phyloP scores from a whole-genome alignment of 2,329 filamentous ascomycete species.

The Coleophoma eucalyptorum region DNA sequence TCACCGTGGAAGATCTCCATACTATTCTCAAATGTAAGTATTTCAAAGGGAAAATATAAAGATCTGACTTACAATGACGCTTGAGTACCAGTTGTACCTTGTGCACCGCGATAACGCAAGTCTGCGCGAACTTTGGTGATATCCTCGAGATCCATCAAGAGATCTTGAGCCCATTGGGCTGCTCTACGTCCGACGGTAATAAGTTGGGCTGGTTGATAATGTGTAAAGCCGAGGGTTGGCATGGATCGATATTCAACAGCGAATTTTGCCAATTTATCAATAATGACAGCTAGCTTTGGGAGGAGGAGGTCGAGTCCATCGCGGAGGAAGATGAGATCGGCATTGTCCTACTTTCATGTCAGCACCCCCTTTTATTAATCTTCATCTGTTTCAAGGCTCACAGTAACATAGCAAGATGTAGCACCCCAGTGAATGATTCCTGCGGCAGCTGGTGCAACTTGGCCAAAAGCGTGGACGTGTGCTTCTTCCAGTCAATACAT shows the following conservation, averaged over 20 bases:
- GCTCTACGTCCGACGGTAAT: conserved; percentile 38
- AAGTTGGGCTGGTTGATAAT: conserved; percentile 57
- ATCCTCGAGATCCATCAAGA: conserved; percentile 71
- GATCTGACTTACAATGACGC: conserved; percentile 41
- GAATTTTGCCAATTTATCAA: conserved; percentile 70
- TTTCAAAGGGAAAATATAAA: too few species aligned
- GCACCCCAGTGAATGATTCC: conserved; percentile 76
- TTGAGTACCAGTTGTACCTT: conserved; percentile 68
- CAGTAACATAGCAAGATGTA: conserved; percentile 17
- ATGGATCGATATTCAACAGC: conserved; percentile 68
- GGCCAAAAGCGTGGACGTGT: conserved; percentile 72
- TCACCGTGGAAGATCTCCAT: conserved; percentile 48
- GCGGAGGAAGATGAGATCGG: conserved; percentile 57
- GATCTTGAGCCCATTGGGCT: conserved; percentile 54
- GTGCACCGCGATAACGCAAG: conserved; percentile 68
- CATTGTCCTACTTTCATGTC: neutral
- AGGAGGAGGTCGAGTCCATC: conserved; percentile 73
- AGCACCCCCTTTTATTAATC: too few species aligned
- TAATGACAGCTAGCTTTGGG: conserved; percentile 74
- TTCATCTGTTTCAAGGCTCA: neutral
- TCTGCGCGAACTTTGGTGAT: conserved; percentile 66
- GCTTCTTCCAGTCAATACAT: conserved; percentile 3
- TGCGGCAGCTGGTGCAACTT: conserved; percentile 70
- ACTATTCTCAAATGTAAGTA: too few species aligned
- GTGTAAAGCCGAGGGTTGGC: conserved; percentile 74